Conservation (phyloP, 805 yeast species). For the Ogataea nonfermentans region DNA sequence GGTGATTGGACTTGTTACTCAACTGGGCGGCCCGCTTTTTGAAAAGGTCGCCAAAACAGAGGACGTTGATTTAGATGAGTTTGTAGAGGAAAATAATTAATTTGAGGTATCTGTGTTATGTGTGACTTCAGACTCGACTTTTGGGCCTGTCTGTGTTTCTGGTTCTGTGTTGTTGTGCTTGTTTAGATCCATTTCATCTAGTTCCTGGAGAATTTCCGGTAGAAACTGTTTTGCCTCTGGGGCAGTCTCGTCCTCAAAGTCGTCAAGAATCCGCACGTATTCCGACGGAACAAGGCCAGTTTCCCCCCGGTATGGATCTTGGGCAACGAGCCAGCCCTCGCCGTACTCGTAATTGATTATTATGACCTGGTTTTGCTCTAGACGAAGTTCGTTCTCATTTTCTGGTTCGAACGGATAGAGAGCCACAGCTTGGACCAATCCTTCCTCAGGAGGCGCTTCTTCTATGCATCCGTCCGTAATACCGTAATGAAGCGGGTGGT, state of each 20-base stretch:
- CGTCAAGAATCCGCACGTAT: conserved; percentile 61
- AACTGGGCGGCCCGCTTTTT: conserved; percentile 60
- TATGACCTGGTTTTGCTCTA: conserved; percentile 77
- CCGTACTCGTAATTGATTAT: conserved; percentile 91
- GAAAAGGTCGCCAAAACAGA: conserved; percentile 36
- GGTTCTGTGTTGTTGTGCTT: too few species aligned
- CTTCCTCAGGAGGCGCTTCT: conserved; percentile 16
- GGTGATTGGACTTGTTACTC: conserved; percentile 46
- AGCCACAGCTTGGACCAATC: conserved; percentile 62
- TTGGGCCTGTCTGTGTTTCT: background rate
- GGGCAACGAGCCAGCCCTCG: conserved; percentile 98
- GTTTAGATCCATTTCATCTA: conserved; percentile 14
- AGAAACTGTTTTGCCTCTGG: conserved; percentile 46
- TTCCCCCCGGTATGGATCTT: conserved; percentile 68
- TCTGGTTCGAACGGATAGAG: conserved; percentile 89
- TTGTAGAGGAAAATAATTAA: conserved; percentile 37
- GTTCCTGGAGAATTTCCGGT: conserved; percentile 30
- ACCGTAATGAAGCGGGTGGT: conserved; percentile 73
- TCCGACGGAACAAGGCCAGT: conserved; percentile 96
- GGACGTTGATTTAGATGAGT: conserved; percentile 52
- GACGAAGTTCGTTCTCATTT: conserved; percentile 84
- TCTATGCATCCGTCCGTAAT: conserved; percentile 23
- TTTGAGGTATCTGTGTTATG: conserved; percentile 1
- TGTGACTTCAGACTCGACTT: background rate
- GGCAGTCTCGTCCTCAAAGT: conserved; percentile 19